Evolutionary conservation across 106 monocot species (phyloP).

Genomic region (Phalaenopsis equestris): DNA sequence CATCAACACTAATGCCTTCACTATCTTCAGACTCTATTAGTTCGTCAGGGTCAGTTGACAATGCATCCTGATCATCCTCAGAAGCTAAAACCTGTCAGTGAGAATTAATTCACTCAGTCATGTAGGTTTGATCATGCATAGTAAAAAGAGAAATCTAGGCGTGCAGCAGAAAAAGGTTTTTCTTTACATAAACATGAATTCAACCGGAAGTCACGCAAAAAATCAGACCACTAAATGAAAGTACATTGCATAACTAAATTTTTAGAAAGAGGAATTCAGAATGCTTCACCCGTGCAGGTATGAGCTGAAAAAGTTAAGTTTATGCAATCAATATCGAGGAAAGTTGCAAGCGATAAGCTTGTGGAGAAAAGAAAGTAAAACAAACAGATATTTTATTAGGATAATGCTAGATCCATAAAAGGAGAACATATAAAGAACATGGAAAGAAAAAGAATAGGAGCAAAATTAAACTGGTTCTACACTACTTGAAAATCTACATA

Average conservation of each 20-base stretch:
- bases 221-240: background rate
- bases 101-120: background rate
- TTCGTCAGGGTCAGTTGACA: slow-evolving; percentile 89
- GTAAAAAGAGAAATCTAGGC: background rate
- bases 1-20: slow-evolving; percentile 74
- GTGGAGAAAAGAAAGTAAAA: background rate
- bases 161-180: background rate
- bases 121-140: background rate
- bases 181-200: background rate
- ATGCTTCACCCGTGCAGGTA: background rate
- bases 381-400: background rate
- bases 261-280: background rate
- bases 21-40: slow-evolving; percentile 87
- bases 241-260: background rate
- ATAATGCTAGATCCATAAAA: background rate
- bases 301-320: background rate
- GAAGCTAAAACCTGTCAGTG: slow-evolving; percentile 73
- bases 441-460: background rate
- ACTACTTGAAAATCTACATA: background rate
- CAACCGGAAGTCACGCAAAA: background rate
- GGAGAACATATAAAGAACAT: background rate
- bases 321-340: background rate
- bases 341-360: background rate
- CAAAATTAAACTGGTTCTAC: background rate
- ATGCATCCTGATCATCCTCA: slow-evolving; percentile 84